phyloP scores from a whole-genome alignment of 352 stramenopile species.

The Globisporangium recalcitrans region DNA sequence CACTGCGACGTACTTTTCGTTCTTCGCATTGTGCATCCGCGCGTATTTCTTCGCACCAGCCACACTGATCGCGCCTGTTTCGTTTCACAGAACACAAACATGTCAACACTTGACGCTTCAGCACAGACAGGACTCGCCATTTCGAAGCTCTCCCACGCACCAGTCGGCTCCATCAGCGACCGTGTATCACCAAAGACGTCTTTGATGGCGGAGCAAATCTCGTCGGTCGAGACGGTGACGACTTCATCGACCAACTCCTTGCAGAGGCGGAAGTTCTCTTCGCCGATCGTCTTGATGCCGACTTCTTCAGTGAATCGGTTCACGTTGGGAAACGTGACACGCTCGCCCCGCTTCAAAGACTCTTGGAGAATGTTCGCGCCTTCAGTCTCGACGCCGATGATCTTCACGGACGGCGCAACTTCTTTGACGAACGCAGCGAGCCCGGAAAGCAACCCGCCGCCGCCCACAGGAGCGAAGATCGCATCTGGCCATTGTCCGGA shows the following conservation, averaged over 20 bases:
- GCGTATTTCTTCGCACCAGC: constrained; percentile 96
- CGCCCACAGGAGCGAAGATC: constrained; percentile 97
- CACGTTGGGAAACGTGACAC: constrained; percentile 88
- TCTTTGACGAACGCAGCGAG: constrained; percentile 91
- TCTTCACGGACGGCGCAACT: constrained; percentile 83
- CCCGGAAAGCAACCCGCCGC: constrained; percentile 95
- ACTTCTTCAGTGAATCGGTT: constrained; percentile 98
- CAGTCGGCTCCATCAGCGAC: constrained; percentile 92
- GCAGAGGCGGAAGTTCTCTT: constrained; percentile 95
- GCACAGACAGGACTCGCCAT: no score
- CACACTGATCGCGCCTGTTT: constrained; percentile 90
- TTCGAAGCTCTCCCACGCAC: no score
- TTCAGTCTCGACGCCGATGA: constrained; percentile 95
- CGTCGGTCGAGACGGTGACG: constrained; percentile 95
- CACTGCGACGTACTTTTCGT: constrained; percentile 92
- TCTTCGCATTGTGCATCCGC: constrained; percentile 26
- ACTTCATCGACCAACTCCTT: constrained; percentile 94
- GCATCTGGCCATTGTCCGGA: constrained; percentile 89
- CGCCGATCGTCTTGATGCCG: constrained; percentile 90
- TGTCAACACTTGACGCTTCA: background rate
- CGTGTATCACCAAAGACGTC: constrained; percentile 92
- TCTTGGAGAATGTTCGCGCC: constrained; percentile 93
- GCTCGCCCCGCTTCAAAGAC: constrained; percentile 76
- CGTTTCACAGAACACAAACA: constrained; percentile 15
- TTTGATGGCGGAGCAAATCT: constrained; percentile 93